Conservation (phyloP, 768 basidiomycete genomes). For the Tulasnella sp. region DNA sequence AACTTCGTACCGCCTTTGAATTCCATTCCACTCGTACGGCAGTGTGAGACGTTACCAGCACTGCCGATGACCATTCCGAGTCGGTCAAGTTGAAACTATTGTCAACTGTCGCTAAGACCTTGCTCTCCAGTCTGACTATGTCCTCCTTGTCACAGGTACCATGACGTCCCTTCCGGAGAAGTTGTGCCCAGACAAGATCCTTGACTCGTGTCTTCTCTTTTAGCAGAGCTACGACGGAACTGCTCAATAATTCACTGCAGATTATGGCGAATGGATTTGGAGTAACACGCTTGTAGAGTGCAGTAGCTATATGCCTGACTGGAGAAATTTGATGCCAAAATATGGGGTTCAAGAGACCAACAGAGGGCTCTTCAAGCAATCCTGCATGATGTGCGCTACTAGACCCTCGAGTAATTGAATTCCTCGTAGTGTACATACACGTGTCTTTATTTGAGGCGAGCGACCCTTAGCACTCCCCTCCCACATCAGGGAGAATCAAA, state of each 20-base stretch:
- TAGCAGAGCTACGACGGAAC: background rate
- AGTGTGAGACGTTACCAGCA: background rate
- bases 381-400: too few relatives aligned
- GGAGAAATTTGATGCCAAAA: slow-evolving; percentile 14
- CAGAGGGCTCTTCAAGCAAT: too few relatives aligned
- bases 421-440: too few relatives aligned
- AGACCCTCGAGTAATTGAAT: too few relatives aligned
- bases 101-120: background rate
- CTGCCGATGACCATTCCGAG: background rate
- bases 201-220: slow-evolving; percentile 15
- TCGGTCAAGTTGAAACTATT: background rate
- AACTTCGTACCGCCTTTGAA: background rate
- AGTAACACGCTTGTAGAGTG: background rate
- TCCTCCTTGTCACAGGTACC: background rate
- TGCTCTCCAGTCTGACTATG: background rate
- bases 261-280: background rate
- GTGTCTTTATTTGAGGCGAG: too few relatives aligned
- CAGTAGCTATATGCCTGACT: background rate
- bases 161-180: background rate
- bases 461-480: too few relatives aligned
- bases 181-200: background rate
- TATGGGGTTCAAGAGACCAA: background rate
- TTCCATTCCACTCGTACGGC: background rate
- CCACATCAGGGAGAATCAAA: too few relatives aligned
- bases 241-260: background rate